Conservation (phyloP, 2,329 filamentous ascomycete species). For the Diplodia intermedia region DNA sequence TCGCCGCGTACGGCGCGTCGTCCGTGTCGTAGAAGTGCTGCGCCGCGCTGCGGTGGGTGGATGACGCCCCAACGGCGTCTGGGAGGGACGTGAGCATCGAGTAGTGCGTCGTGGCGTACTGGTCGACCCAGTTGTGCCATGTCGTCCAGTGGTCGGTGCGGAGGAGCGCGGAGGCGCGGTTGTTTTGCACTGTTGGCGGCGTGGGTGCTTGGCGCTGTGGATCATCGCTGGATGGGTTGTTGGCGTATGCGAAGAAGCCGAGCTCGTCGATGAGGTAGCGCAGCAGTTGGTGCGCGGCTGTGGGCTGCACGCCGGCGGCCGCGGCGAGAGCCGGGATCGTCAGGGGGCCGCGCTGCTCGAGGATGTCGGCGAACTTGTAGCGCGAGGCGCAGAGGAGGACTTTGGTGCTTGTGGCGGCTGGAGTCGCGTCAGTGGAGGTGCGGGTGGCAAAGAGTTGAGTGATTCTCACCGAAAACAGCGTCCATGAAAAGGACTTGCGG, state of each 20-base stretch:
- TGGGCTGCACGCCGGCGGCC: background rate
- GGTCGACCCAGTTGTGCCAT: constrained; percentile 17
- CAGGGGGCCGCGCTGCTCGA: background rate
- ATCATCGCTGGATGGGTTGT: background rate
- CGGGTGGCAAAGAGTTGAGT: too few species aligned
- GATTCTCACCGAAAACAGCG: background rate
- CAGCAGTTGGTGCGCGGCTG: background rate
- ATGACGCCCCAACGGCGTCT: too few species aligned
- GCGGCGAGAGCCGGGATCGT: background rate
- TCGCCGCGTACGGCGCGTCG: background rate
- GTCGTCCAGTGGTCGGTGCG: constrained; percentile 13
- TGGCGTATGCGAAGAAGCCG: background rate
- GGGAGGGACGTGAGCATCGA: background rate
- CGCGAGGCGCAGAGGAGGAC: constrained; percentile 19
- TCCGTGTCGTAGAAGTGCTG: constrained; percentile 11
- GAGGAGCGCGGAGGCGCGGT: constrained; percentile 6
- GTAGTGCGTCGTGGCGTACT: constrained; percentile 16
- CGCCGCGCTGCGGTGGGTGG: background rate
- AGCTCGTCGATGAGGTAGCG: constrained; percentile 19
- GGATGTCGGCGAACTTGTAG: constrained; percentile 11
- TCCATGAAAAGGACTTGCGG: constrained; percentile 17
- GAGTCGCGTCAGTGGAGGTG: background rate
- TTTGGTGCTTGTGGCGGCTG: constrained; percentile 23
- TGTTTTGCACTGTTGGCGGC: background rate
- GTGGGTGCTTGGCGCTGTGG: background rate